Percentiles rank a stretch among this genome's conserved stretches.
phyloP scores from a whole-genome alignment of 2,329 filamentous ascomycete species.

The Nothophoma quercina region DNA sequence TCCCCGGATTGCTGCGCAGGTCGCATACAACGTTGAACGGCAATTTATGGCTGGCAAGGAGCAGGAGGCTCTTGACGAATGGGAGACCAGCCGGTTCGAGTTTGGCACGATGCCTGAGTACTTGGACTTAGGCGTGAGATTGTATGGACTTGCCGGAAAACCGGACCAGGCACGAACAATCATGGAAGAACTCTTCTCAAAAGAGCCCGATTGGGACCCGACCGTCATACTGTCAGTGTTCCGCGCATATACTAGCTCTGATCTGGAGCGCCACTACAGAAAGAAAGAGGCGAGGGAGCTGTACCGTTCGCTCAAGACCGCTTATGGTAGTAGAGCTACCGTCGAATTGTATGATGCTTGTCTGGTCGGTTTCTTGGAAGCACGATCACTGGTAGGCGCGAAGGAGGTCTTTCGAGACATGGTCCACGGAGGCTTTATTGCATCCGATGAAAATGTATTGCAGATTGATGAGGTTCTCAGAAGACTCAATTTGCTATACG shows the following conservation, averaged over 20 bases:
- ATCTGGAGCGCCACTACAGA: constrained; percentile 51
- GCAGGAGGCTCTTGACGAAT: constrained; percentile 40
- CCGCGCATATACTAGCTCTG: constrained; percentile 66
- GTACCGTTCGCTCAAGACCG: constrained; percentile 65
- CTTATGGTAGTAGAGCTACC: constrained; percentile 66
- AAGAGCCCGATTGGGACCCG: constrained; percentile 56
- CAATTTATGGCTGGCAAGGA: constrained; percentile 36
- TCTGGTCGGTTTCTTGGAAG: constrained; percentile 73
- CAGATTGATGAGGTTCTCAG: constrained; percentile 30
- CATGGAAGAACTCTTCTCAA: constrained; percentile 63
- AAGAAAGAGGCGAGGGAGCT: constrained; percentile 60
- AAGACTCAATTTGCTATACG: constrained; percentile 38
- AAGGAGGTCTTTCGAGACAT: constrained; percentile 86
- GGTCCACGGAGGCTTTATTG: constrained; percentile 67
- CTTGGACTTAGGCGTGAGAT: constrained; percentile 71
- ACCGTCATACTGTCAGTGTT: constrained; percentile 74
- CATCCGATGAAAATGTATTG: constrained; percentile 50
- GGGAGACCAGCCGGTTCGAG: constrained; percentile 35
- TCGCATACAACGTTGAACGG: constrained; percentile 35
- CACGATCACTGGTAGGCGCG: constrained; percentile 70
- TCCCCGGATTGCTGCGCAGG: constrained; percentile 28
- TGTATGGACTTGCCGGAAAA: constrained; percentile 67
- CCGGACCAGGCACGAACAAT: constrained; percentile 66
- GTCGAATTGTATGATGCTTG: constrained; percentile 80
- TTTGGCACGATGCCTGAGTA: constrained; percentile 41